phyloP scores from a whole-genome alignment of 106 monocot genomes.

The Dioscorea zingiberensis region DNA sequence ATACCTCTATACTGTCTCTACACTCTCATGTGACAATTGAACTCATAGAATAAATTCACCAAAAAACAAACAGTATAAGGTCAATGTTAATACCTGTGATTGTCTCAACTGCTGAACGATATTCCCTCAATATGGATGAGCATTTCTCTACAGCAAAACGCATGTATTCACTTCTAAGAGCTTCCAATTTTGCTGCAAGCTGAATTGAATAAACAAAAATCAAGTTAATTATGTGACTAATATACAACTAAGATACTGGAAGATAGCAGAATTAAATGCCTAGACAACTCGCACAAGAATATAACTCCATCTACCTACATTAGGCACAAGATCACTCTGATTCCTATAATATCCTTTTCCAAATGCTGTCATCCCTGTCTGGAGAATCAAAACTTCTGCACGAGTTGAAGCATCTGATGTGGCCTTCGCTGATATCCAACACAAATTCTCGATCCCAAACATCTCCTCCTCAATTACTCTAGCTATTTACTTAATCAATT shows the following conservation, averaged over 20 bases:
- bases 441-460: conserved; percentile 78
- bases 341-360: conserved; percentile 75
- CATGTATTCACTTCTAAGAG: conserved; percentile 72
- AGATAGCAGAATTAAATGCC: too few relatives aligned
- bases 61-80: too few relatives aligned
- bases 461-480: conserved; percentile 90
- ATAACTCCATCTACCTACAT: conserved; percentile 34
- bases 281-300: background rate
- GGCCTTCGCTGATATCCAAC: conserved; percentile 87
- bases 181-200: conserved; percentile 78
- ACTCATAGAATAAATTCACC: too few relatives aligned
- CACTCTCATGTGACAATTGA: too few relatives aligned
- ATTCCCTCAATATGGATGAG: conserved; percentile 56
- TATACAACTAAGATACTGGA: background rate
- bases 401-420: conserved; percentile 58
- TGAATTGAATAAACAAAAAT: conserved; percentile 16
- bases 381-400: conserved; percentile 62
- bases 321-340: conserved; percentile 67
- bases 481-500: conserved; percentile 33
- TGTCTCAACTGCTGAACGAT: conserved; percentile 75
- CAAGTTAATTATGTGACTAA: background rate
- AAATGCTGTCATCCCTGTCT: conserved; percentile 89
- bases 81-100: conserved; percentile 40
- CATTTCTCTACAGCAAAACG: conserved; percentile 79
- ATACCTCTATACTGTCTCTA: too few relatives aligned